These are phyloP conservation scores for Thraustochytrium sp. DNA, from an alignment of 352 stramenopile species.

Conservation along the genomic window DNA sequence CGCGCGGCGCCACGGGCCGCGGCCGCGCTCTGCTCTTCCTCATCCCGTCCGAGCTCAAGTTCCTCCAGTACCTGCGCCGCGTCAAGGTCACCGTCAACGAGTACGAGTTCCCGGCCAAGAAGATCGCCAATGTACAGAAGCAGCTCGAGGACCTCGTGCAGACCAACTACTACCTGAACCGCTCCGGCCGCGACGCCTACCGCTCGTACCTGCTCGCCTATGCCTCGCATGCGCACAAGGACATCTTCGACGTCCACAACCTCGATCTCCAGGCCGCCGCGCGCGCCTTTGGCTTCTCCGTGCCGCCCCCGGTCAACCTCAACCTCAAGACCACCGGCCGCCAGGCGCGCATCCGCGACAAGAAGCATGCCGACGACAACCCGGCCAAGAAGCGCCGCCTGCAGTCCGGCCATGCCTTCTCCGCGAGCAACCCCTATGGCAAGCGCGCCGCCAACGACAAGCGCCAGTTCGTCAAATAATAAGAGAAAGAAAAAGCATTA, in stretches of 20 bases:
- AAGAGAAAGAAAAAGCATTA: neutral
- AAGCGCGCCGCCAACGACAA: conserved; percentile 77
- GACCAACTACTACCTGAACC: conserved; percentile 99
- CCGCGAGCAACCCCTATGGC: conserved; percentile 94
- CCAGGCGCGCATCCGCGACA: conserved; percentile 61
- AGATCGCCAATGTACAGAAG: conserved; percentile 93
- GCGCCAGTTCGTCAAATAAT: conserved; percentile 83
- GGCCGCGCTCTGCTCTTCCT: conserved; percentile 95
- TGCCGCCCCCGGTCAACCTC: conserved; percentile 93
- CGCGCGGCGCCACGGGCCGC: conserved; percentile 74
- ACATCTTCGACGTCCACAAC: conserved; percentile 96
- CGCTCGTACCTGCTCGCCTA: conserved; percentile 95
- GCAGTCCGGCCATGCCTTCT: conserved; percentile 81
- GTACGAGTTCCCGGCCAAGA: conserved; percentile 96
- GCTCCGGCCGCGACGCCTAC: conserved; percentile 93
- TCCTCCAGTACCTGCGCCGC: conserved; percentile 94
- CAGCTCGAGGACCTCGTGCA: conserved; percentile 95
- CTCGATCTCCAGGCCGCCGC: conserved; percentile 92
- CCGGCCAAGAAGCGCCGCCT: neutral
- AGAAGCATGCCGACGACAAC: conserved; percentile 23
- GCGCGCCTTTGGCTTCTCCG: conserved; percentile 92
- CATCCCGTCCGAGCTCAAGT: conserved; percentile 91
- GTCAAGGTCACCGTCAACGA: conserved; percentile 97
- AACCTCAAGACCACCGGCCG: conserved; percentile 58
- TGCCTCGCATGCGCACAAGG: conserved; percentile 91